Conservation (phyloP, 2,329 filamentous ascomycete genomes). For the Monosporascus sp. region DNA sequence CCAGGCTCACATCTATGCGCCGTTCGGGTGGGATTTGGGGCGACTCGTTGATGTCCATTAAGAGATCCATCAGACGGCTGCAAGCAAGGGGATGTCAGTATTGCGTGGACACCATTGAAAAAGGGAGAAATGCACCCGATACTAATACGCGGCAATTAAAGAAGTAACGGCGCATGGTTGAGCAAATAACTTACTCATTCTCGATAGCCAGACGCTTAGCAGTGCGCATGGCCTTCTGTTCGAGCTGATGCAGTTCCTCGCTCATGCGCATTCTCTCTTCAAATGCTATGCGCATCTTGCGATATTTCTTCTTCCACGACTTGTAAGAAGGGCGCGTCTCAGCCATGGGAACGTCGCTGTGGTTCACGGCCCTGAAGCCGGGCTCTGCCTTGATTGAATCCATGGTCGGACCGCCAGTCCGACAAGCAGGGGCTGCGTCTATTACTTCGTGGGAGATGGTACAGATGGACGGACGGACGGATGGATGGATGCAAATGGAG, state of each 20-base stretch:
- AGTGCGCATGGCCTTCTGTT: conserved; percentile 74
- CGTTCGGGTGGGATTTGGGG: conserved; percentile 70
- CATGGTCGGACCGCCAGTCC: conserved; percentile 12
- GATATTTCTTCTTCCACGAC: conserved; percentile 89
- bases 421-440: background rate
- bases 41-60: conserved; percentile 84
- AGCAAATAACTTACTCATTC: conserved; percentile 67
- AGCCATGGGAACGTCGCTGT: conserved; percentile 28
- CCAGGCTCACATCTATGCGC: conserved; percentile 64
- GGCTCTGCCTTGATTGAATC: conserved; percentile 25
- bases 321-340: conserved; percentile 53
- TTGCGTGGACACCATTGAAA: background rate
- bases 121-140: conserved; percentile 4
- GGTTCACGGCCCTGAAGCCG: conserved; percentile 27
- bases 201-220: conserved; percentile 82
- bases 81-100: conserved; percentile 12
- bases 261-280: conserved; percentile 74
- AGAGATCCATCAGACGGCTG: conserved; percentile 81
- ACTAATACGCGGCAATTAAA: conserved; percentile 8
- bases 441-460: background rate
- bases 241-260: conserved; percentile 75
- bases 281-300: conserved; percentile 79
- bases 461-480: background rate
- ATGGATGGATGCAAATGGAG: background rate
- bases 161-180: background rate